These are phyloP conservation scores for Botryotinia globosa DNA, from an alignment of 2,329 filamentous ascomycete species.

Conservation along the genomic window DNA sequence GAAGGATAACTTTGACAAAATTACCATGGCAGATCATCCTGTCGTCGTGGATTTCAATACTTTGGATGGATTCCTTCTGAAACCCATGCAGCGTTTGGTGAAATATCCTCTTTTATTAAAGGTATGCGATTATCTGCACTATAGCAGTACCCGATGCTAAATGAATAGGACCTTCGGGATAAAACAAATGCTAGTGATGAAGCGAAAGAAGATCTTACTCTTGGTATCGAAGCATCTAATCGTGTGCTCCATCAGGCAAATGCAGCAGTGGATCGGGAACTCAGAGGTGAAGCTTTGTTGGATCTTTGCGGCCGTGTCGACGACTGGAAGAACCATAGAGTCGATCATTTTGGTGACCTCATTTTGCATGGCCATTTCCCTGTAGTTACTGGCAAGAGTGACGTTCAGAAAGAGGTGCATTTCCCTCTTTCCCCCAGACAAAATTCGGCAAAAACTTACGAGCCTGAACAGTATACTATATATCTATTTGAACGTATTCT, in stretches of 20 bases:
- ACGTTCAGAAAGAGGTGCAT: constrained; percentile 74
- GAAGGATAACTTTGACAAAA: constrained; percentile 81
- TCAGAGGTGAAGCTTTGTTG: constrained; percentile 77
- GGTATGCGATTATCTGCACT: constrained; percentile 45
- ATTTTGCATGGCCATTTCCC: constrained; percentile 87
- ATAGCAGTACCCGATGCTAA: constrained; percentile 7
- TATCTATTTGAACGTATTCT: constrained; percentile 96
- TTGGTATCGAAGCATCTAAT: constrained; percentile 78
- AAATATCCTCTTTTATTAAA: constrained; percentile 91
- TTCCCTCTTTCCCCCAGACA: constrained; percentile 10
- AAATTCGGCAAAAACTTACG: constrained; percentile 31
- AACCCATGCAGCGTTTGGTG: constrained; percentile 91
- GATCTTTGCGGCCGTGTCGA: constrained; percentile 83
- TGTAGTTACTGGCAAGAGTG: constrained; percentile 84
- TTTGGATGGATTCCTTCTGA: constrained; percentile 87
- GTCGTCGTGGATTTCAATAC: constrained; percentile 87
- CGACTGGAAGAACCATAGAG: constrained; percentile 92
- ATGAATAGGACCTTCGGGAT: constrained; percentile 72
- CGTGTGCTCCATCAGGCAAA: constrained; percentile 82
- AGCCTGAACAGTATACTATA: constrained; percentile 74
- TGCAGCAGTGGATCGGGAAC: constrained; percentile 83
- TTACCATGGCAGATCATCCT: constrained; percentile 68
- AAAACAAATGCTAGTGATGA: constrained; percentile 72
- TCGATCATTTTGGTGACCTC: constrained; percentile 87
- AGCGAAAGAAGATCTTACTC: constrained; percentile 67